These are phyloP conservation scores for Mortierella sp. DNA, from an alignment of 371 early-diverging fungal species.

Conservation along the genomic window DNA sequence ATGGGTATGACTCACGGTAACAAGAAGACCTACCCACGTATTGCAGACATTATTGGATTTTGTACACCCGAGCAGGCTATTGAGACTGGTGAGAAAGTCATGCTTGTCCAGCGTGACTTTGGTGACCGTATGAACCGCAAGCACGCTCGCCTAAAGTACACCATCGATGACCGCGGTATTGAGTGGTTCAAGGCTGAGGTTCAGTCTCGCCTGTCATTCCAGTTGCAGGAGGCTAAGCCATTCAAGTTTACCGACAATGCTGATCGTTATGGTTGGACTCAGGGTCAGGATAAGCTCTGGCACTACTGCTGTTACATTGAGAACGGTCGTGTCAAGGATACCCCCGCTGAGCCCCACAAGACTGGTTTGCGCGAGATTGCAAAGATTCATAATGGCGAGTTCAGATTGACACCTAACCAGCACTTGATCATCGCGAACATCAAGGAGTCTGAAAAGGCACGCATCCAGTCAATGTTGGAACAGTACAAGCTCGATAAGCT, in stretches of 20 bases:
- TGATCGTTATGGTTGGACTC: slow-evolving; percentile 94
- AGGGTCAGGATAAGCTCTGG: slow-evolving; percentile 78
- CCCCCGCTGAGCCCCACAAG: slow-evolving; percentile 81
- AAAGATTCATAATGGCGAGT: slow-evolving; percentile 79
- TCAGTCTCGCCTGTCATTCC: slow-evolving; percentile 82
- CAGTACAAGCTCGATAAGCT: slow-evolving; percentile 87
- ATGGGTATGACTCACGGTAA: slow-evolving; percentile 98
- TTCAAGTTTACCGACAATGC: slow-evolving; percentile 88
- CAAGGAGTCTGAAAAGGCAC: slow-evolving; percentile 75
- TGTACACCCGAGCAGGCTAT: slow-evolving; percentile 83
- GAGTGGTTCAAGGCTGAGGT: slow-evolving; percentile 91
- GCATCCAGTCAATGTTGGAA: slow-evolving; percentile 78
- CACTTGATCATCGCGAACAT: slow-evolving; percentile 88
- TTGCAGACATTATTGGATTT: slow-evolving; percentile 85
- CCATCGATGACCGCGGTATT: slow-evolving; percentile 92
- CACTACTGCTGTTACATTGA: slow-evolving; percentile 91
- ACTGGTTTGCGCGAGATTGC: slow-evolving; percentile 87
- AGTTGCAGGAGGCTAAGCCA: slow-evolving; percentile 72
- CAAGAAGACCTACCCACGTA: slow-evolving; percentile 94
- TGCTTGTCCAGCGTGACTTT: slow-evolving; percentile 92
- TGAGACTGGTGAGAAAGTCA: slow-evolving; percentile 86
- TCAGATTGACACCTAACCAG: slow-evolving; percentile 93
- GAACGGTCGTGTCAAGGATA: slow-evolving; percentile 93
- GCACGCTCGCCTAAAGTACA: slow-evolving; percentile 97
- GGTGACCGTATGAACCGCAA: slow-evolving; percentile 97